Evolutionary conservation across 176 grass and related monocot genomes (phyloP).

Genomic region (Dendrocalamus sinicus): DNA sequence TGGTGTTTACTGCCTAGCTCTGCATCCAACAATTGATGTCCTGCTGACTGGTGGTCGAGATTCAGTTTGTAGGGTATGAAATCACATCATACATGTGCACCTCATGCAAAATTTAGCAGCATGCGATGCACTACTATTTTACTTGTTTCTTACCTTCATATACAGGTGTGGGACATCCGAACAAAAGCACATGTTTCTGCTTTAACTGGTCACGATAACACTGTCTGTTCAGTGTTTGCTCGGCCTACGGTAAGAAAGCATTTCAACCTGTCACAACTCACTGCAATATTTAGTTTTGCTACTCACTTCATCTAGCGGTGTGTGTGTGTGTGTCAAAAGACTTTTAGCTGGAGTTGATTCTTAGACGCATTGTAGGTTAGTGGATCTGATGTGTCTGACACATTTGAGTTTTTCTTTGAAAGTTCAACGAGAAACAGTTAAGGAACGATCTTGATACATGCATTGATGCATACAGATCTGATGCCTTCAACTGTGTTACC

Average conservation of each 20-base stretch:
- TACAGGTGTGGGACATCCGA: conserved; percentile 93
- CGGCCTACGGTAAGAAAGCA: conserved; percentile 77
- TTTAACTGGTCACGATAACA: conserved; percentile 96
- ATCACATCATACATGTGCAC: conserved; percentile 25
- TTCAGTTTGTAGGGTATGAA: conserved; percentile 96
- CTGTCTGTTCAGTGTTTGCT: conserved; percentile 96
- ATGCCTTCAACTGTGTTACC: background rate
- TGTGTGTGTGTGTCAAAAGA: background rate
- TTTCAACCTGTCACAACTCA: background rate
- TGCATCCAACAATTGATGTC: conserved; percentile 96
- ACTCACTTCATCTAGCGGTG: background rate
- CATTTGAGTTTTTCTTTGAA: conserved; percentile 10
- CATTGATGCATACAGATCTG: background rate
- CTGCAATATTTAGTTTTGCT: conserved; percentile 22
- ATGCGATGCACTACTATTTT: conserved; percentile 3
- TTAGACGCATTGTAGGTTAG: background rate
- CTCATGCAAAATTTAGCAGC: background rate
- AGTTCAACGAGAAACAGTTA: background rate
- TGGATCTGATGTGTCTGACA: background rate
- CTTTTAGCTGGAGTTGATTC: background rate
- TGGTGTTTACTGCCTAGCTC: conserved; percentile 96
- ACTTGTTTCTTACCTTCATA: conserved; percentile 29
- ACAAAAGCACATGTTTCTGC: conserved; percentile 97
- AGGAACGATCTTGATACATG: conserved; percentile 18
- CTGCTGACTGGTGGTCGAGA: conserved; percentile 89